phyloP scores from a whole-genome alignment of 2,329 filamentous ascomycete genomes.

The Cladophialophora psammophila region DNA sequence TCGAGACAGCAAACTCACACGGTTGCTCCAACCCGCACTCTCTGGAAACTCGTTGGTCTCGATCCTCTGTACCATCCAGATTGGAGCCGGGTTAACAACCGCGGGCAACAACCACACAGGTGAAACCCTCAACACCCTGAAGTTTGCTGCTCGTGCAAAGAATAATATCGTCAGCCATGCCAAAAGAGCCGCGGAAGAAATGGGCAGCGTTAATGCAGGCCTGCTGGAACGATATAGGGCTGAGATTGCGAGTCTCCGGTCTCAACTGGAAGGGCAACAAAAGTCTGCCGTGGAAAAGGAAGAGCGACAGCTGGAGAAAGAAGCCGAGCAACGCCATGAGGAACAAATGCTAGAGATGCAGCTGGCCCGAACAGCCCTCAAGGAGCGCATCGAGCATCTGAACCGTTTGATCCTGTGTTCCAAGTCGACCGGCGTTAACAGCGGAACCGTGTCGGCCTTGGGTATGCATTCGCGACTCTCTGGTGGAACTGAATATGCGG shows the following conservation, averaged over 20 bases:
- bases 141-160: conserved; percentile 95
- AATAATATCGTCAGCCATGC: conserved; percentile 98
- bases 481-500: conserved; percentile 44
- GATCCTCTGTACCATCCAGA: conserved; percentile 95
- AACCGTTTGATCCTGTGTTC: conserved; percentile 95
- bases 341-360: conserved; percentile 99
- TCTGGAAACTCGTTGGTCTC: conserved; percentile 95
- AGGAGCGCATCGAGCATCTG: conserved; percentile 95
- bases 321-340: conserved; percentile 86
- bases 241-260: conserved; percentile 84
- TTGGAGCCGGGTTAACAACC: conserved; percentile 76
- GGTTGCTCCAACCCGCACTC: conserved; percentile 87
- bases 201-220: conserved; percentile 67
- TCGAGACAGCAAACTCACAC: conserved; percentile 94
- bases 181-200: conserved; percentile 89
- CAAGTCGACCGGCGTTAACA: conserved; percentile 94
- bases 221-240: conserved; percentile 90
- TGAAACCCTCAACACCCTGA: conserved; percentile 94
- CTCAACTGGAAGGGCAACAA: conserved; percentile 82
- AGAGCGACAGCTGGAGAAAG: conserved; percentile 73
- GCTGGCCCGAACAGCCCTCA: conserved; percentile 89
- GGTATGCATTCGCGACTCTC: conserved; percentile 71
- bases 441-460: conserved; percentile 73
- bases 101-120: conserved; percentile 78
- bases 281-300: conserved; percentile 70